phyloP scores from a whole-genome alignment of 805 yeast genomes.

The Clavispora phyllophila region DNA sequence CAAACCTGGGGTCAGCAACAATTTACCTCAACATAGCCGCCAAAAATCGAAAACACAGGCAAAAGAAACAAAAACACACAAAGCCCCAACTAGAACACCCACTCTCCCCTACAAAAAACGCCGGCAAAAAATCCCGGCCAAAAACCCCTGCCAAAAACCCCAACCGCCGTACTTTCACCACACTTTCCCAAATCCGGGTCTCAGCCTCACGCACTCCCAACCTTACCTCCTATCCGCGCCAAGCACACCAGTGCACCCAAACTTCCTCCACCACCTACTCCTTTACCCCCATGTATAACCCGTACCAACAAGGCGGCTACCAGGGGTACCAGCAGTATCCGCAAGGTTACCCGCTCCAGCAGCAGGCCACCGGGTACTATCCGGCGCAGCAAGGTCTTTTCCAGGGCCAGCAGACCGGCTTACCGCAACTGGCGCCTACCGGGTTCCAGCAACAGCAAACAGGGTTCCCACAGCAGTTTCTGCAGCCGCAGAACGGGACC shows the following conservation, averaged over 20 bases:
- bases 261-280: not conserved
- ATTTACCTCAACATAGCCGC: not conserved
- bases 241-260: not conserved
- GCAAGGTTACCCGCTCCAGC: conserved; percentile 19
- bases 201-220: not conserved
- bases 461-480: too few species aligned
- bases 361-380: conserved; percentile 25
- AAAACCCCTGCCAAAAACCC: too few species aligned
- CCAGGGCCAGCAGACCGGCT: conserved; percentile 17
- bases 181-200: not conserved
- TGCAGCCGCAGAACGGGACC: conserved; percentile 35
- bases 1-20: not conserved
- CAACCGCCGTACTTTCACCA: not conserved
- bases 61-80: not conserved
- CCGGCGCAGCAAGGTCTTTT: conserved; percentile 15
- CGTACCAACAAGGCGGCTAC: conserved; percentile 32
- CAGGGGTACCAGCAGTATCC: conserved; percentile 19
- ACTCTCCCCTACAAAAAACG: too few species aligned
- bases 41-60: not conserved
- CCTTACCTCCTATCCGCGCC: not conserved
- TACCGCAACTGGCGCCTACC: conserved; percentile 33
- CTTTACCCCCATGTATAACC: conserved; percentile 31
- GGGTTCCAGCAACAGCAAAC: conserved; percentile 25
- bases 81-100: too few species aligned
- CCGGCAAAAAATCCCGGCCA: too few species aligned